Evolutionary conservation across 805 yeast genomes (phyloP).

Genomic region (Aciculoconidium aculeatum): DNA sequence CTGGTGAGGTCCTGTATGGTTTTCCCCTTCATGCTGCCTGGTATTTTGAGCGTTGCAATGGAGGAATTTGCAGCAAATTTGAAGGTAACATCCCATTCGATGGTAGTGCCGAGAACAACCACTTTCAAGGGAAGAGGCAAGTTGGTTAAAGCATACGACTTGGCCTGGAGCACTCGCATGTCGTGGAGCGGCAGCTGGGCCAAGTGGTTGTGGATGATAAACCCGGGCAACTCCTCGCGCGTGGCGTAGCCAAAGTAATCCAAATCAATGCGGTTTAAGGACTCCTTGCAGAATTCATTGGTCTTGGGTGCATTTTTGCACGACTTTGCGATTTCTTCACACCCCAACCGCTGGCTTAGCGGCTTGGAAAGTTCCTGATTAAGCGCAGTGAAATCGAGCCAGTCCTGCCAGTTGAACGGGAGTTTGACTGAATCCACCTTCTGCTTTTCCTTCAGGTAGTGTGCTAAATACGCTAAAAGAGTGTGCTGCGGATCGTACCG

Average conservation of each 20-base stretch:
- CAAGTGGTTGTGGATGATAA: slow-evolving; percentile 19
- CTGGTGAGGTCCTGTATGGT: too few species aligned
- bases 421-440: slow-evolving; percentile 10
- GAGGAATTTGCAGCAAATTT: slow-evolving; percentile 23
- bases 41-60: slow-evolving; percentile 26
- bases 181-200: slow-evolving; percentile 18
- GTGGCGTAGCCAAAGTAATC: slow-evolving; percentile 16
- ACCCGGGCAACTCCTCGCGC: slow-evolving; percentile 23
- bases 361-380: slow-evolving; percentile 17
- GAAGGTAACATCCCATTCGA: slow-evolving; percentile 14
- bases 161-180: slow-evolving; percentile 14
- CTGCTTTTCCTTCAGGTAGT: too few species aligned
- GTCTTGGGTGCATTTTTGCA: background rate
- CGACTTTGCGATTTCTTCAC: slow-evolving; percentile 9
- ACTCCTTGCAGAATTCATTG: background rate
- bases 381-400: slow-evolving; percentile 17
- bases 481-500: too few species aligned
- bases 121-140: slow-evolving; percentile 17
- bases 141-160: slow-evolving; percentile 14
- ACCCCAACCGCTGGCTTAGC: slow-evolving; percentile 13
- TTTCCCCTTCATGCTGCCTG: too few species aligned
- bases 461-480: too few species aligned
- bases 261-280: slow-evolving; percentile 3
- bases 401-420: slow-evolving; percentile 28
- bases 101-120: slow-evolving; percentile 16